Base-by-base conservation (phyloP, 768 basidiomycete species). In the Trametes coccinea region DNA sequence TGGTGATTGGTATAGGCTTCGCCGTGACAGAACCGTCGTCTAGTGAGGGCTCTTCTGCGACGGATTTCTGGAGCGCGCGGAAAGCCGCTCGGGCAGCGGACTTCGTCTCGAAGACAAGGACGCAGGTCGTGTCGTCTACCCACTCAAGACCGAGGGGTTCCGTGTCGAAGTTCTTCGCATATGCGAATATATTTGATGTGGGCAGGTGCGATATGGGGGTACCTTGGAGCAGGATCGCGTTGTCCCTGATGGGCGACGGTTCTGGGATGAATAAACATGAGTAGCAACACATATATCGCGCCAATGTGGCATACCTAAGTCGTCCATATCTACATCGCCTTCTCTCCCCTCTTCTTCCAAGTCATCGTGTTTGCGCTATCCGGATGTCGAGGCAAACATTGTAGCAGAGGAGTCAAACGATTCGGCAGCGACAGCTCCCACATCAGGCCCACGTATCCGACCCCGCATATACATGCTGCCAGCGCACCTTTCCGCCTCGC, bases 51-150 rank as follows among this genome's bases (percentile, higher is more conserved):
- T 82, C 78, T 65, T 88, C 86, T 5, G 75, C 66, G 8, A 73
- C 63, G 14, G 79, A 74, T 71, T 86, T 87, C 66, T 80, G 80
- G 16, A 92, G 78, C 22, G 68, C 69, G 10, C 76, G 73, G 65
- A 81, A 79, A 2, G 83, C 87, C 1, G 74, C 66, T 29, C 81
- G 79, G 11, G 90, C 90, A 11, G 78, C 72, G 40, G 75, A 62
- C 53, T 79, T 83, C 41, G 83, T 80, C 33, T 80, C 74, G 70
- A 92, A 94, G 45, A 94, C 88, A 53, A 93, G 77, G 3, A 94
- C 81, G 66, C 90, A 93, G 29, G 89, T 92, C 27, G 78, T 87
- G 74, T 94, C 92, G 71, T 92, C 86, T 17, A 94, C 81, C 92
- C 92, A 94, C 75, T 94, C 92, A 7, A 94, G 76, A 7, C 82